phyloP scores from a whole-genome alignment of 345 rosid species.

The Boechera divaricarpa region DNA sequence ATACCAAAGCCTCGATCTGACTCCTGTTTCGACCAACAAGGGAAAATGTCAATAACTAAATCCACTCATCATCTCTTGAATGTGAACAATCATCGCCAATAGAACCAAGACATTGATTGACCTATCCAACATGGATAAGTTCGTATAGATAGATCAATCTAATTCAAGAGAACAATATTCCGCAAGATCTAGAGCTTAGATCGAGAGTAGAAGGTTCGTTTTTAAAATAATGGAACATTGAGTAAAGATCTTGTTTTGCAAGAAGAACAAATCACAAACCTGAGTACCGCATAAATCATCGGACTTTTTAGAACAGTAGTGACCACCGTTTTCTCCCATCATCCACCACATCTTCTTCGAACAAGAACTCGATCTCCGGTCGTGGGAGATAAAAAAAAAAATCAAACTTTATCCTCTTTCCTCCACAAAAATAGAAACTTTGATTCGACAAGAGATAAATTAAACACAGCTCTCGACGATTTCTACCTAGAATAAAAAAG shows the following conservation, averaged over 20 bases:
- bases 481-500: neutral
- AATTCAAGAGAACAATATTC: conserved; percentile 5
- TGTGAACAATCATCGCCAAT: neutral
- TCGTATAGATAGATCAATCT: neutral
- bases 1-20: conserved; percentile 75
- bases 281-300: conserved; percentile 86
- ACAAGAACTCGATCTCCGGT: conserved; percentile 36
- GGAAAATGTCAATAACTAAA: conserved; percentile 14
- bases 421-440: neutral
- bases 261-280: conserved; percentile 50
- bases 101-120: neutral
- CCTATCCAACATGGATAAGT: neutral
- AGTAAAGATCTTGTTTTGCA: conserved; percentile 28
- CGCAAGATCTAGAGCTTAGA: conserved; percentile 27
- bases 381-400: neutral
- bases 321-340: conserved; percentile 94
- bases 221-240: neutral
- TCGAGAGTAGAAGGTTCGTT: conserved; percentile 13
- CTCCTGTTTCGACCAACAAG: conserved; percentile 55
- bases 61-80: neutral
- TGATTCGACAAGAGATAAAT: neutral
- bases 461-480: conserved; percentile 9
- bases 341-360: conserved; percentile 88
- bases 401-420: neutral
- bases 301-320: conserved; percentile 87